These are phyloP conservation scores for Penicillium hesseltinei DNA, from an alignment of 2,329 filamentous ascomycete species.

Conservation along the genomic window DNA sequence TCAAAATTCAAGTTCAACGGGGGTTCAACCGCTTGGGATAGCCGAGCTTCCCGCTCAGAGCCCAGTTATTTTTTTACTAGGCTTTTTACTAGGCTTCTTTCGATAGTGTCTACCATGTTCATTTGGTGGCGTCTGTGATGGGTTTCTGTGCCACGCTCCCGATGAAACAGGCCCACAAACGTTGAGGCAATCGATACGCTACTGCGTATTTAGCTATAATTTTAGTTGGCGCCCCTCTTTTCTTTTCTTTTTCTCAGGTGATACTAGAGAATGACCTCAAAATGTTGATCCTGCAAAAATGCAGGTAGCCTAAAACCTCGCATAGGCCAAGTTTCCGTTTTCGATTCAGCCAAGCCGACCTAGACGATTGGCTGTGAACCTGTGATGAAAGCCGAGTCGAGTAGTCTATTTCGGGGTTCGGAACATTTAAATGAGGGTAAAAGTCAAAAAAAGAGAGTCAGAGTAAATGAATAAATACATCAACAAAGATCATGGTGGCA, in stretches of 20 bases:
- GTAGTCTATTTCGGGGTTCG: conserved; percentile 15
- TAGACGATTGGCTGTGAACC: background rate
- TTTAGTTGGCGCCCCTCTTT: conserved; percentile 5
- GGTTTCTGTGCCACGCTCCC: conserved; percentile 4
- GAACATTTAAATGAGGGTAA: conserved; percentile 8
- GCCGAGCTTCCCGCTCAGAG: conserved; percentile 25
- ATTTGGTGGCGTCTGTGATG: conserved; percentile 14
- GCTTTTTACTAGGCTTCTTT: background rate
- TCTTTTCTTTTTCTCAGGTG: conserved; percentile 14
- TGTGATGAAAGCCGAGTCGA: background rate
- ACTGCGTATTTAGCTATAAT: conserved; percentile 5
- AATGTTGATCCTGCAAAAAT: conserved; percentile 17
- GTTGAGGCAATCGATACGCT: conserved; percentile 10
- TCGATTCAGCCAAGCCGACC: background rate
- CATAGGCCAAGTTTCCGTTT: background rate
- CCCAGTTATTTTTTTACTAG: background rate
- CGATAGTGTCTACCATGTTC: conserved; percentile 2
- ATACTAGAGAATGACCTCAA: conserved; percentile 16
- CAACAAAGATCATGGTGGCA: conserved; percentile 14
- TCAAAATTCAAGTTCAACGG: conserved; percentile 14
- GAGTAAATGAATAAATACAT: background rate
- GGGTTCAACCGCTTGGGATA: conserved; percentile 19
- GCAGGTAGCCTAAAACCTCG: conserved; percentile 9
- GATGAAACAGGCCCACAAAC: conserved; percentile 14
- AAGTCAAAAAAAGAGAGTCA: conserved; percentile 2